Evolutionary conservation across 768 basidiomycete species (phyloP), one percentile per base, ranked within the genome.

Genomic region (Boletus speciosus): DNA sequence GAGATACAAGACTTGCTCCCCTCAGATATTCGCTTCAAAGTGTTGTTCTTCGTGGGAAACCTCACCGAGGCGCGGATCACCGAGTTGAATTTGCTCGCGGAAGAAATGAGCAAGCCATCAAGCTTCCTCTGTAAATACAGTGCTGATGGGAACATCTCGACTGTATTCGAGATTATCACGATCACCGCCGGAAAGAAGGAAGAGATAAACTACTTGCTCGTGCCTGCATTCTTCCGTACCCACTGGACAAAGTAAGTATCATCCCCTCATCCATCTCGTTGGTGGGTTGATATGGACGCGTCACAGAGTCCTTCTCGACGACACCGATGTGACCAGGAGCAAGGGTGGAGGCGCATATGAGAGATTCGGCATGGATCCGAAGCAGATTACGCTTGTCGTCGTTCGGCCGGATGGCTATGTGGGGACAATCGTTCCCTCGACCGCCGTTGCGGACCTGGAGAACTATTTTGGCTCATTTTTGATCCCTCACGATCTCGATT

Each of bases 391-490:
- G 34, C 44, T 76, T 7, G 72, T 74, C 21, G 59, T 77, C 10
- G 59, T 76, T 40, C 71, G 75, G 10, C 75, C 76, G 5, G 75
- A 77, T 52, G 74, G 76, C 35, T 76, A 74, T 51, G 67, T 76
- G 2, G 75, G 75, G 15, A 63, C 65, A 40, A 52, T 76, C 27
- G 65, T 61, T n/a, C 66, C 71, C 12, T 64, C 70, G 21, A 57
- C 42, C 19, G 60, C 52, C 15, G 11, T 65, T 38, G 49, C 40
- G 6, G 73, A 75, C n/a, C 43, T 88, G 42, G 69, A 75, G 32
- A 21, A 23, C 1, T 87, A 86, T 61, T 81, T 88, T 37, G 61
- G 65, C 1, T 62, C 65, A 1, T 84, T 86, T 61, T 67, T 78
- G 65, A 52, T 65, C 23, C 36, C 67, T 48, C 47, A 14, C 14